Percentiles rank a stretch among this genome's conserved stretches.
Conservation (phyloP, 371 early-diverging fungal genomes). For the Lichtheimia ornata region DNA sequence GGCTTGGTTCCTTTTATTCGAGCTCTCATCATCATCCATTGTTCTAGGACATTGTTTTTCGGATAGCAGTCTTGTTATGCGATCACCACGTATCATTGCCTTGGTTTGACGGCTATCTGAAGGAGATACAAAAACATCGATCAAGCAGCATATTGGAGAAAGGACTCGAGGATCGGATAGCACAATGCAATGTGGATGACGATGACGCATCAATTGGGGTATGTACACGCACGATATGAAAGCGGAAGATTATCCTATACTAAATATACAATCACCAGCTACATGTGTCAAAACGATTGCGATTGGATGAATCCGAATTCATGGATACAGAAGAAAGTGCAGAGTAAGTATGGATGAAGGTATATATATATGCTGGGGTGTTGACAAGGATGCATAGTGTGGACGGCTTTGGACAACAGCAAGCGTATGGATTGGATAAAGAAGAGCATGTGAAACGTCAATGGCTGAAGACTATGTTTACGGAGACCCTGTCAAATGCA, state of each 20-base stretch:
- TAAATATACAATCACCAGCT: neutral
- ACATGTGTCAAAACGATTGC: neutral
- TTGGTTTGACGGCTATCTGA: conserved; percentile 3
- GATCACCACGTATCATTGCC: neutral
- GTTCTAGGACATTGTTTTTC: conserved; percentile 3
- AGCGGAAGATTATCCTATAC: too few relatives aligned
- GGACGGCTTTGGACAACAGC: neutral
- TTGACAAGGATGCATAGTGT: neutral
- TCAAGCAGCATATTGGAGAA: neutral
- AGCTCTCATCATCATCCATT: neutral
- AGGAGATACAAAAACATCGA: neutral
- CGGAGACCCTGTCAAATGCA: neutral
- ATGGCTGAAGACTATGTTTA: neutral
- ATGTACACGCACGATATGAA: neutral
- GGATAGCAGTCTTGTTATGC: neutral
- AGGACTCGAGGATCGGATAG: neutral
- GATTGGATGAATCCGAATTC: neutral
- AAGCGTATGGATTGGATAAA: neutral
- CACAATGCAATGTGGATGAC: neutral
- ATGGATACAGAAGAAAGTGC: neutral
- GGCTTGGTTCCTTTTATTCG: neutral
- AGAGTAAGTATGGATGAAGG: neutral
- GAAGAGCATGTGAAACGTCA: neutral
- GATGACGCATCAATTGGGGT: conserved; percentile 2
- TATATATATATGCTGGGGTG: neutral